Evolutionary conservation across 768 basidiomycete species (phyloP).

Genomic region (Collybia sp.): DNA sequence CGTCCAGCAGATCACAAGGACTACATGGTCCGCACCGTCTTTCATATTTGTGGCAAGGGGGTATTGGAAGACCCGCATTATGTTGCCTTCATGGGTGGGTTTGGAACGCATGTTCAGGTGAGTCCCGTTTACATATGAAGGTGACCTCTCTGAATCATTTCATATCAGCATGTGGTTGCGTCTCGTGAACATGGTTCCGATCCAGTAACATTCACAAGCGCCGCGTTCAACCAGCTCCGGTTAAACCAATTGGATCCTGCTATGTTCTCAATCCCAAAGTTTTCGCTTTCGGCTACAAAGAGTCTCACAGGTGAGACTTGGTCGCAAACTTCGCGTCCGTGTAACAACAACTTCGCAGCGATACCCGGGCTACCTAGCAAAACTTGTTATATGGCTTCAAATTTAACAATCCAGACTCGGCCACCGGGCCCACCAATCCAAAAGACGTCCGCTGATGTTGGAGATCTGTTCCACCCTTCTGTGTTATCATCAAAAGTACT

Average conservation of each 20-base stretch:
- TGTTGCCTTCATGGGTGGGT: constrained; percentile 65
- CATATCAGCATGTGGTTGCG: constrained; percentile 66
- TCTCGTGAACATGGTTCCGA: constrained; percentile 58
- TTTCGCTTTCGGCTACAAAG: constrained; percentile 34
- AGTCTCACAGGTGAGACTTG: constrained; percentile 30
- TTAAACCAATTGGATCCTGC: constrained; percentile 66
- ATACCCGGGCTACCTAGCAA: constrained; percentile 45
- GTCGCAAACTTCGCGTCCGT: not conserved
- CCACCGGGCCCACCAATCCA: constrained; percentile 37
- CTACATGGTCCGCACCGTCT: constrained; percentile 47
- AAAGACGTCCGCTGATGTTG: constrained; percentile 21
- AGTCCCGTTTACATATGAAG: constrained; percentile 11
- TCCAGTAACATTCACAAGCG: constrained; percentile 69
- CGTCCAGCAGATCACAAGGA: constrained; percentile 32
- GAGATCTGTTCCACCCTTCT: constrained; percentile 37
- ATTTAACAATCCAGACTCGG: constrained; percentile 38
- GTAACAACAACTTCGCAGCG: constrained; percentile 14
- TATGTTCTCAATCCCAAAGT: constrained; percentile 70
- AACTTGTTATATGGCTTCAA: constrained; percentile 34
- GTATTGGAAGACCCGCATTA: constrained; percentile 73
- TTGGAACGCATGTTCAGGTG: constrained; percentile 59
- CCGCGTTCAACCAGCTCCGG: constrained; percentile 66
- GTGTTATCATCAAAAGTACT: constrained; percentile 19
- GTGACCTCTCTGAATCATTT: constrained; percentile 1
- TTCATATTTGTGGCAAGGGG: constrained; percentile 67